Percentiles rank a stretch among this genome's conserved stretches.
Evolutionary conservation across 2,329 filamentous ascomycete genomes (phyloP).

Genomic region (Fusarium euwallaceae): DNA sequence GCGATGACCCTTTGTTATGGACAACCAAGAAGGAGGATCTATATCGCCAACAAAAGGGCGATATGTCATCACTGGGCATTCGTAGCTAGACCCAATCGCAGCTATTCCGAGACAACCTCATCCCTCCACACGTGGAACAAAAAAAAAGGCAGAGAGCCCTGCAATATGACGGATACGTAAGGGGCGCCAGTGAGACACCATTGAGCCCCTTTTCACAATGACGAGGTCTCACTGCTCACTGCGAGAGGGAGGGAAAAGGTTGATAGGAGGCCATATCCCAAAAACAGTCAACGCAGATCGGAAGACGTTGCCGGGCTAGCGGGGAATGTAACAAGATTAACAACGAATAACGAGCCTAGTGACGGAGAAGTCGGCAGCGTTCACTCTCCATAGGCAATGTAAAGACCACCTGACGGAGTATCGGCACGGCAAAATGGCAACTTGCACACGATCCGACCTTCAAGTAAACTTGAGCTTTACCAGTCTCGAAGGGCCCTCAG

Average conservation of each 20-base stretch:
- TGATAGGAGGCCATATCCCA: not conserved
- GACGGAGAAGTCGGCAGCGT: slow-evolving; percentile 7
- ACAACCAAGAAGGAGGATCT: not conserved
- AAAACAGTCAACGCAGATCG: not conserved
- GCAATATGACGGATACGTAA: not conserved
- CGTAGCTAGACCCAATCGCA: not conserved
- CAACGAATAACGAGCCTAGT: not conserved
- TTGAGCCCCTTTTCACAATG: not conserved
- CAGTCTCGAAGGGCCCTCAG: not conserved
- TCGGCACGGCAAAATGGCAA: slow-evolving; percentile 5
- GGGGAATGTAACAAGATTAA: slow-evolving; percentile 33
- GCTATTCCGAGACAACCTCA: not conserved
- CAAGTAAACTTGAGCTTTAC: slow-evolving; percentile 4
- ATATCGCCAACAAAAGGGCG: not conserved
- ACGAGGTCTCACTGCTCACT: not conserved
- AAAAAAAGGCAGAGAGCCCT: not conserved
- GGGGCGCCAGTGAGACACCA: not conserved
- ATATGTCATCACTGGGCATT: not conserved
- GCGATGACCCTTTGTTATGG: not conserved
- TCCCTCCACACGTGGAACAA: not conserved
- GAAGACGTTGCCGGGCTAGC: slow-evolving; percentile 12
- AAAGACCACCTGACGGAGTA: slow-evolving; percentile 1
- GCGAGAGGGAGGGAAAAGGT: not conserved
- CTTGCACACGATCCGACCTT: not conserved
- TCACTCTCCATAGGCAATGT: not conserved